Base-by-base conservation (phyloP, 108 stramenopile genomes). In the Pseudonitzschia pungens region DNA sequence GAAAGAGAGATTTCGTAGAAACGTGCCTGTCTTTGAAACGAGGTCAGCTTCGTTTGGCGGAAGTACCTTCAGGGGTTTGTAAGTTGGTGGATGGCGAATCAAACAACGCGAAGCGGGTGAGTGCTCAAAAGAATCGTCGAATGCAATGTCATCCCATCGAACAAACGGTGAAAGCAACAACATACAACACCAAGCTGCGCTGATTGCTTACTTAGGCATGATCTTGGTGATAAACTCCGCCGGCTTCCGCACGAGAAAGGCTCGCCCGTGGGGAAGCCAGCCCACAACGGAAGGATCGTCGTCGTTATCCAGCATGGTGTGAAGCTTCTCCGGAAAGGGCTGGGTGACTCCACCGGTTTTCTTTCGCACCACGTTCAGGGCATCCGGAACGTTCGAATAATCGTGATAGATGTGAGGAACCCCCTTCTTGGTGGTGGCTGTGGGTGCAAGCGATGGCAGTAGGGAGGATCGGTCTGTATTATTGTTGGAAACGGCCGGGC, bases 291-390 rank as follows among this genome's bases (percentile, higher is more conserved):
- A 59, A 16, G 84, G 82, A 44, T 69, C 50, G n/a, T 74, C 81
- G 24, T 71, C 69, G 10, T 54, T 40, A 58, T 90, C 90, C n/a
- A 95, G 77, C 90, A 95, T 87, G 33, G 83, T 74, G 75, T 89
- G 87, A 6, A 96, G 69, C 77, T 79, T 79, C 40, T 91, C 92
- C n/a, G 92, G 92, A 65, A 93, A 93, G 22, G 92, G 92, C 43
- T 86, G 80, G 21, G 86, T 88, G 44, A 96, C 94, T 27, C 93
- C 93, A 24, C 93, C 93, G 0, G 91, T 91, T 70, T 95, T 95
- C 69, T 92, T 95, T 18, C 93, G 88, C 20, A 88, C 87, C 45
- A 76, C 83, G 16, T 70, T 76, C 14, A 72, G 40, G 0, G 81
- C 48, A 75, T 87, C 85, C 9, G 91, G 83, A 22, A 89, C 73